Evolutionary conservation across 2,329 filamentous ascomycete genomes (phyloP).

Genomic region (Curvularia sp.): DNA sequence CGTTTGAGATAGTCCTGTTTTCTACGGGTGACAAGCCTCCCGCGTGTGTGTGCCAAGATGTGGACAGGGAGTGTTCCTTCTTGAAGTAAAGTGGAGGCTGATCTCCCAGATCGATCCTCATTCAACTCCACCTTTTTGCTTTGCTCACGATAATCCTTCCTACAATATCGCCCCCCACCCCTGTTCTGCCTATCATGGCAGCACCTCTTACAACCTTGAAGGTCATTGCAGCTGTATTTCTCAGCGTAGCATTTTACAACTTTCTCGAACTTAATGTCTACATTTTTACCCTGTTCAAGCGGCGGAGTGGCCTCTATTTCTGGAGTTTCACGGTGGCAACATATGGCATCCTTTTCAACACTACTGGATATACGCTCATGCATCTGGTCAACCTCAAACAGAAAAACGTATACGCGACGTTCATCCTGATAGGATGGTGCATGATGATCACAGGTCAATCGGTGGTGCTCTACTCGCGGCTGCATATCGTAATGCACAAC

Average conservation of each 20-base stretch:
- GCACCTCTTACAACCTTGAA: constrained; percentile 13
- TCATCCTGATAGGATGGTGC: constrained; percentile 64
- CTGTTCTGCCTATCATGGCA: constrained; percentile 7
- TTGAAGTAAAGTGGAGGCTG: constrained; percentile 12
- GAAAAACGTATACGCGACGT: constrained; percentile 41
- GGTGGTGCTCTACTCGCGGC: constrained; percentile 66
- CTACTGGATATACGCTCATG: constrained; percentile 54
- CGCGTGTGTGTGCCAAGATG: background rate
- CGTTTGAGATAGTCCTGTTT: constrained; percentile 4
- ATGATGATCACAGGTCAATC: constrained; percentile 67
- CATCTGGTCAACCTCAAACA: constrained; percentile 47
- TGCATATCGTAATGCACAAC: constrained; percentile 65
- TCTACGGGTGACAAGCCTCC: constrained; percentile 4
- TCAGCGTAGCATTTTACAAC: constrained; percentile 45
- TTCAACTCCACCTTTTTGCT: constrained; percentile 10
- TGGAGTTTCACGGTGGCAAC: constrained; percentile 56
- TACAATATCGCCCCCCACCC: background rate
- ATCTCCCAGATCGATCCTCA: constrained; percentile 10
- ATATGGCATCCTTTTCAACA: constrained; percentile 55
- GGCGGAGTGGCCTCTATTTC: constrained; percentile 57
- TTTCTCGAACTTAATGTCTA: constrained; percentile 55
- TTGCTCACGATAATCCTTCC: constrained; percentile 9
- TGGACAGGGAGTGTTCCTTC: background rate
- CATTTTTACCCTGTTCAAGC: constrained; percentile 56
- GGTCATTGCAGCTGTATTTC: constrained; percentile 28